Evolutionary conservation across 164 flowering plant genomes (phyloP), one percentile per base, ranked within the genome.

Genomic region (Taxillus chinensis): DNA sequence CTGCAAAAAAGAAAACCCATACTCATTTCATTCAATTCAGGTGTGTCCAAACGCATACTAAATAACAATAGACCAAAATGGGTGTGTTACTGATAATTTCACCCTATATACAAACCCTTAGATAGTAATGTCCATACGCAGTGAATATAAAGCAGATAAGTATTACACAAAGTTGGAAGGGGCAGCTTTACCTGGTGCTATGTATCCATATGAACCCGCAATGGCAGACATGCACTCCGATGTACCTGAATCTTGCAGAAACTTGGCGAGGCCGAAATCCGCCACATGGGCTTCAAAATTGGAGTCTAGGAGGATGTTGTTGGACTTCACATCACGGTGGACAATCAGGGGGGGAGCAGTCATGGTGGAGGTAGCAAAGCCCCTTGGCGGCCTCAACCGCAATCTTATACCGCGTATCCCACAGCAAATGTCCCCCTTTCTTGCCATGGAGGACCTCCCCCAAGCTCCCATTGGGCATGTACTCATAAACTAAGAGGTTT

Each of bases 161-260:
- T n/a, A n/a, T n/a, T n/a, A 27, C 27, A n/a, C 27, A 27, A 27
- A 27, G 27, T 27, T 27, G 27, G 27, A 27, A 27, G 27, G 27
- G 27, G 11, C 10, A 9, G 0, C 1, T 5, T 9, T 83, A 95
- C 99, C 99, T 75, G 97, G 96, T 55, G 99, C 97, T 5, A 95
- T 95, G 69, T 95, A 91, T 8, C 97, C 99, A 69, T 89, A 95
- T 8, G 97, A 89, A 27, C 99, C 99, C 45, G 96, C 99, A 72
- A 91, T 87, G 41, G 99, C 97, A 37, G 97, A 95, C 97, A 95
- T 95, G 85, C 96, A 87, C 67, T 95, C 97, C 0, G 99, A 95
- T n/a, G 99, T 77, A 59, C 95, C 96, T 0, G 97, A 91, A 73
- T 95, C 97, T 64, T 89, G 99, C 65, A 95, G 73, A 64, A 93